These are phyloP conservation scores for Hordeum vulgare DNA, from an alignment of 176 grass and related monocot genomes.

Conservation along the genomic window DNA sequence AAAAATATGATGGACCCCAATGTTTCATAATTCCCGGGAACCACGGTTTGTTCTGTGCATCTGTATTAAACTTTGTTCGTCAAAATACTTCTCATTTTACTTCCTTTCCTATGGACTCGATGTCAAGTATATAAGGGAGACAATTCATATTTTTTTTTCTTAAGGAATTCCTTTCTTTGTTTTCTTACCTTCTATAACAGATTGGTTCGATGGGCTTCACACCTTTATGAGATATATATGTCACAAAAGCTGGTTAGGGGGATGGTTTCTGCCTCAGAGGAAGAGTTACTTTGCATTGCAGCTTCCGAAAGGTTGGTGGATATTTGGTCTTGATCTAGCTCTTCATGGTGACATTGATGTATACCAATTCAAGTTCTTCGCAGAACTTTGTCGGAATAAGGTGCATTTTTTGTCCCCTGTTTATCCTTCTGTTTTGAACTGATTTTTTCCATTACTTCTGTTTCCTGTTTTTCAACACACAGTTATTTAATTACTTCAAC, in stretches of 20 bases:
- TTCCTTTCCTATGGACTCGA: neutral
- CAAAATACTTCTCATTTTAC: conserved; percentile 19
- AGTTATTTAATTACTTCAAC: conserved; percentile 15
- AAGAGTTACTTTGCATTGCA: conserved; percentile 97
- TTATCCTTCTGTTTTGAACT: conserved; percentile 3
- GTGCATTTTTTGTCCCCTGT: conserved; percentile 27
- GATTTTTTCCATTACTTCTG: conserved; percentile 9
- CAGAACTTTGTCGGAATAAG: conserved; percentile 73
- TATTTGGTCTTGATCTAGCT: conserved; percentile 96
- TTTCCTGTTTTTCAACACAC: neutral
- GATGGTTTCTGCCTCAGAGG: conserved; percentile 93
- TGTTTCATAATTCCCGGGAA: conserved; percentile 98
- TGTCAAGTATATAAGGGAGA: conserved; percentile 8
- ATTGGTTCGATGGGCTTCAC: conserved; percentile 96
- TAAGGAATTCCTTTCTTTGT: conserved; percentile 6
- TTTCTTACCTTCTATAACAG: conserved; percentile 29
- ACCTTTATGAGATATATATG: conserved; percentile 97
- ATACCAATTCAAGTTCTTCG: conserved; percentile 94
- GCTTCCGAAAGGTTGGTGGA: conserved; percentile 87
- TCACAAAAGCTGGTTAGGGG: conserved; percentile 93
- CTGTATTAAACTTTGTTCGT: conserved; percentile 8
- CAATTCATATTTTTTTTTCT: conserved; percentile 19
- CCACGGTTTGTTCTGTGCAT: conserved; percentile 49
- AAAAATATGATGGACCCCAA: conserved; percentile 74
- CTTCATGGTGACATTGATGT: conserved; percentile 94